Conservation (phyloP, 2,329 filamentous ascomycete species). For the Talaromyces sp. region DNA sequence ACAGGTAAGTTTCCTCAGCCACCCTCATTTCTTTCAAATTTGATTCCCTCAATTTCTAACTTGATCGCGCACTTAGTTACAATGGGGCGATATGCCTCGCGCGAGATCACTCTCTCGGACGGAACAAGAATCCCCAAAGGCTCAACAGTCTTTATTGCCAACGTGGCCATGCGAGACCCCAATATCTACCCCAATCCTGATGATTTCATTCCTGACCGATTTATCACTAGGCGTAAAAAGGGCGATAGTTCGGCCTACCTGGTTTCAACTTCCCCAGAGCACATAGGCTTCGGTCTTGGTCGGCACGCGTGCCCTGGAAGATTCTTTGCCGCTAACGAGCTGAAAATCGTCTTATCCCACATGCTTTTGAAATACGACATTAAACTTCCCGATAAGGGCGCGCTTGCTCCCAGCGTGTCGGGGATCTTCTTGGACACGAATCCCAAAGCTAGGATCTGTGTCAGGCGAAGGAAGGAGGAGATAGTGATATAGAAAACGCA, state of each 20-base stretch:
- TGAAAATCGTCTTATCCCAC: constrained; percentile 27
- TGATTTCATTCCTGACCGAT: constrained; percentile 51
- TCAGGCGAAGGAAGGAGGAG: constrained; percentile 5
- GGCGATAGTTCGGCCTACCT: constrained; percentile 35
- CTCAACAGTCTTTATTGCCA: constrained; percentile 30
- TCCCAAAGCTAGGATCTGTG: not conserved
- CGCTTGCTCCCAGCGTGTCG: not conserved
- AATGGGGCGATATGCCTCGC: constrained; percentile 9
- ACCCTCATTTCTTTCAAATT: not conserved
- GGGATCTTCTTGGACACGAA: not conserved
- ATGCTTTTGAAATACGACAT: constrained; percentile 29
- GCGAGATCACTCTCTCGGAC: constrained; percentile 27
- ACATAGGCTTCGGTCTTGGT: constrained; percentile 57
- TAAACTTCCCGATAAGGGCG: constrained; percentile 12
- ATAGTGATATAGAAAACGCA: not conserved
- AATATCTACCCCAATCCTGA: constrained; percentile 44
- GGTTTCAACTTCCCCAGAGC: constrained; percentile 51
- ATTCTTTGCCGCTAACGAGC: constrained; percentile 27
- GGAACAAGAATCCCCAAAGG: constrained; percentile 48
- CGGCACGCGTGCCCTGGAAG: constrained; percentile 43
- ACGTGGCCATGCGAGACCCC: constrained; percentile 23
- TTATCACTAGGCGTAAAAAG: constrained; percentile 34
- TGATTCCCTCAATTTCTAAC: not conserved
- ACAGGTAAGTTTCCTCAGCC: constrained; percentile 17
- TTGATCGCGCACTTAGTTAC: constrained; percentile 4